These are phyloP conservation scores for Linderniella brevidens DNA, from an alignment of 257 asterid genomes.

Conservation along the genomic window DNA sequence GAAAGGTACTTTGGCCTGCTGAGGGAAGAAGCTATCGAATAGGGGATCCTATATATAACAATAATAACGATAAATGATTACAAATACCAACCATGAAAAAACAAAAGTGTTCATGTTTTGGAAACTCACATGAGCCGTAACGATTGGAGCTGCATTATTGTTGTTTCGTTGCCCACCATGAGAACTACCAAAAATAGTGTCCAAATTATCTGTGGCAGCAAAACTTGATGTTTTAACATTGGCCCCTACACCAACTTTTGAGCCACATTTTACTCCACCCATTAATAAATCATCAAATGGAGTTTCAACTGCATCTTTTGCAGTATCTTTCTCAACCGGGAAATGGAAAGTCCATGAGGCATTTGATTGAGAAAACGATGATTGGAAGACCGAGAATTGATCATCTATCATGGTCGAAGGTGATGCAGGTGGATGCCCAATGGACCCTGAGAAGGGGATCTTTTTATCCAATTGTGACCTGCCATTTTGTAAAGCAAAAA, in stretches of 20 bases:
- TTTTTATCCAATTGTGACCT: no score
- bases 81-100: not conserved
- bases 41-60: slow-evolving; percentile 32
- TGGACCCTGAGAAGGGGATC: no score
- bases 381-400: slow-evolving; percentile 44
- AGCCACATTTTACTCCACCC: slow-evolving; percentile 8
- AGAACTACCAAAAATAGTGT: slow-evolving; percentile 27
- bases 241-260: slow-evolving; percentile 13
- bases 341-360: slow-evolving; percentile 34
- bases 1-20: slow-evolving; percentile 18
- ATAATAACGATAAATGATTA: slow-evolving; percentile 5
- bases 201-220: slow-evolving; percentile 21
- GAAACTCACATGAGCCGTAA: slow-evolving; percentile 37
- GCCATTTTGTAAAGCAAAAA: no score
- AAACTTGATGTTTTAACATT: slow-evolving; percentile 14
- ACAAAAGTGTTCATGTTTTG: slow-evolving; percentile 4
- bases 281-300: slow-evolving; percentile 29
- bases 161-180: slow-evolving; percentile 10
- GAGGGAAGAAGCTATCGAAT: slow-evolving; percentile 30
- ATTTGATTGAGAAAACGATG: slow-evolving; percentile 21
- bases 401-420: slow-evolving; percentile 27
- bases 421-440: slow-evolving; percentile 19
- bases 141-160: slow-evolving; percentile 9
- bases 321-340: slow-evolving; percentile 15
- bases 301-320: slow-evolving; percentile 21